phyloP scores from a whole-genome alignment of 2,329 filamentous ascomycete species.

The Boeremia lycopersici region DNA sequence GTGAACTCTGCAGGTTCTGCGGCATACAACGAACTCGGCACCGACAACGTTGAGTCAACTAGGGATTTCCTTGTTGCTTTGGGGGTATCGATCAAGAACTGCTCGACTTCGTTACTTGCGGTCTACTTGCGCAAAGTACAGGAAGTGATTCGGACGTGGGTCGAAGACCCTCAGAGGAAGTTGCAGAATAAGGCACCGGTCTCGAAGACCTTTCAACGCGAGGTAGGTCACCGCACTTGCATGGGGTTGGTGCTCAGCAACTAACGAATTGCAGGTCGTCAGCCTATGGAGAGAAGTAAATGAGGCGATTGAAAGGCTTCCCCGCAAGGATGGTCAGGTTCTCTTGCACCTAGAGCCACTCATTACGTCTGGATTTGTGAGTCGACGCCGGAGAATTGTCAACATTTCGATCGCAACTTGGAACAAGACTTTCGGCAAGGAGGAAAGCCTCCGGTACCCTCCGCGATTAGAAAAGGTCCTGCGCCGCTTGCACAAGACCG shows the following conservation, averaged over 20 bases:
- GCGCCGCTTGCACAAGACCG: conserved; percentile 62
- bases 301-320: conserved; percentile 60
- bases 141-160: conserved; percentile 65
- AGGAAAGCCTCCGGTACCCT: conserved; percentile 68
- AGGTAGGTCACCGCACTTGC: conserved; percentile 30
- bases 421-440: conserved; percentile 71
- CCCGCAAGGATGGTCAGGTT: conserved; percentile 62
- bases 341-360: conserved; percentile 60
- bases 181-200: conserved; percentile 32
- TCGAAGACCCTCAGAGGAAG: conserved; percentile 59
- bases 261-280: conserved; percentile 39
- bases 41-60: conserved; percentile 48
- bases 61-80: conserved; percentile 61
- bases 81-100: conserved; percentile 47
- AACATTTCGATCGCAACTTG: conserved; percentile 65
- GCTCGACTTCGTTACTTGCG: conserved; percentile 56
- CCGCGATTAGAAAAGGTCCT: conserved; percentile 67
- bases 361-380: conserved; percentile 60
- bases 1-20: conserved; percentile 59
- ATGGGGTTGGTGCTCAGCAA: neutral
- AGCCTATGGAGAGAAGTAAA: conserved; percentile 55
- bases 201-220: conserved; percentile 29
- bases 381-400: conserved; percentile 56
- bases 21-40: conserved; percentile 59
- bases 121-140: conserved; percentile 67